These are phyloP conservation scores for Solanum medicagineum DNA, from an alignment of 257 asterid species.

Conservation along the genomic window DNA sequence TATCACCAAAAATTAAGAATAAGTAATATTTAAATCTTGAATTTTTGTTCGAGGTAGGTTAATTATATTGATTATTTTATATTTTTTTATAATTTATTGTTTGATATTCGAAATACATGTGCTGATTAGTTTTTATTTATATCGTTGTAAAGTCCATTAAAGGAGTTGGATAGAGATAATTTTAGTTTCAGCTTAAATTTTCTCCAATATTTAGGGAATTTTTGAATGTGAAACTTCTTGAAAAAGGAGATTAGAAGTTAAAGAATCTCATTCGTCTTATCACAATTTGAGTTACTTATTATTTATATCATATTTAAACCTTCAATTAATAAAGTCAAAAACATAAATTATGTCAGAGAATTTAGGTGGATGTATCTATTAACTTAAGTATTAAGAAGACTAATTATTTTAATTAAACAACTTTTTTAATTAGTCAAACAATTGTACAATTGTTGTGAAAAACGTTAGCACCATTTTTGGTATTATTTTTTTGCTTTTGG, in stretches of 20 bases:
- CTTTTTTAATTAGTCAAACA: neutral
- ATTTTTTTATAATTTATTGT: neutral
- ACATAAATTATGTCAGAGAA: neutral
- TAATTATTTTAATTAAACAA: neutral
- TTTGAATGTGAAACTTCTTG: too few species aligned
- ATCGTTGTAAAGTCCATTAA: neutral
- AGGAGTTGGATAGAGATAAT: too few species aligned
- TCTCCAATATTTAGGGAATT: too few species aligned
- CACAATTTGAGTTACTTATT: neutral
- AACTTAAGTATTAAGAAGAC: neutral
- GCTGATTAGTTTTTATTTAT: neutral
- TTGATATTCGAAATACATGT: neutral
- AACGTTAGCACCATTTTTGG: neutral
- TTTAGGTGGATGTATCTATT: neutral
- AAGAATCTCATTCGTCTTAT: neutral
- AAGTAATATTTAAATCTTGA: neutral
- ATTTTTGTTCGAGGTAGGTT: neutral
- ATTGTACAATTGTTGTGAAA: neutral
- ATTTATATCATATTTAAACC: neutral
- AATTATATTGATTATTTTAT: neutral
- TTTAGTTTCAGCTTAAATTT: too few species aligned
- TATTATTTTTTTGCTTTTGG: neutral
- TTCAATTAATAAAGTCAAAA: neutral
- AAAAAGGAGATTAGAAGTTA: too few species aligned
- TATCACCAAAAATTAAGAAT: neutral